Evolutionary conservation across 768 basidiomycete genomes (phyloP).

Genomic region (Lactarius hengduanensis): DNA sequence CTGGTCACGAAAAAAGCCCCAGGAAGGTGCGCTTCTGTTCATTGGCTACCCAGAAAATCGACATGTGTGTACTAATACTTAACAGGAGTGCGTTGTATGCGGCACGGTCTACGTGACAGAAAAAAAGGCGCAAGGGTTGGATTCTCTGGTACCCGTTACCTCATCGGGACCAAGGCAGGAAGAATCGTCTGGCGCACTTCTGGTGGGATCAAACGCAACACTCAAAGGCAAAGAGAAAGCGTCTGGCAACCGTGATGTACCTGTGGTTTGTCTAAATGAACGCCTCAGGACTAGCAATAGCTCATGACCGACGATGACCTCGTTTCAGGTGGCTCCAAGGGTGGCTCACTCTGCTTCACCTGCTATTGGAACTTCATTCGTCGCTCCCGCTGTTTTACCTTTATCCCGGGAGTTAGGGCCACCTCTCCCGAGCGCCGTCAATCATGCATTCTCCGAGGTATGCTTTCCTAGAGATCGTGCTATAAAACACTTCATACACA

Average conservation of each 20-base stretch:
- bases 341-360: conserved; percentile 1
- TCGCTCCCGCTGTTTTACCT: conserved; percentile 1
- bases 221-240: conserved; percentile 19
- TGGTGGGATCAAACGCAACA: background rate
- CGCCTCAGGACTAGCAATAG: background rate
- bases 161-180: conserved; percentile 5
- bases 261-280: conserved; percentile 7
- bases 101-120: conserved; percentile 26
- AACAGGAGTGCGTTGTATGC: conserved; percentile 30
- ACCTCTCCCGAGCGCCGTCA: background rate
- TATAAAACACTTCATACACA: background rate
- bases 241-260: background rate
- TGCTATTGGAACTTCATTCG: background rate
- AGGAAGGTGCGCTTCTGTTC: conserved; percentile 51
- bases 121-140: conserved; percentile 15
- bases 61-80: background rate
- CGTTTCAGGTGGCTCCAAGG: background rate
- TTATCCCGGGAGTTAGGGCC: conserved; percentile 2
- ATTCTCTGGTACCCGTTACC: conserved; percentile 12
- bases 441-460: conserved; percentile 8
- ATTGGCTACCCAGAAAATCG: conserved; percentile 10
- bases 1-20: conserved; percentile 57
- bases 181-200: background rate
- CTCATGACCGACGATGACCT: background rate
- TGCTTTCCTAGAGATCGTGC: background rate